These are phyloP conservation scores for Euphorbia tirucalli DNA, from an alignment of 345 rosid genomes.

Conservation along the genomic window DNA sequence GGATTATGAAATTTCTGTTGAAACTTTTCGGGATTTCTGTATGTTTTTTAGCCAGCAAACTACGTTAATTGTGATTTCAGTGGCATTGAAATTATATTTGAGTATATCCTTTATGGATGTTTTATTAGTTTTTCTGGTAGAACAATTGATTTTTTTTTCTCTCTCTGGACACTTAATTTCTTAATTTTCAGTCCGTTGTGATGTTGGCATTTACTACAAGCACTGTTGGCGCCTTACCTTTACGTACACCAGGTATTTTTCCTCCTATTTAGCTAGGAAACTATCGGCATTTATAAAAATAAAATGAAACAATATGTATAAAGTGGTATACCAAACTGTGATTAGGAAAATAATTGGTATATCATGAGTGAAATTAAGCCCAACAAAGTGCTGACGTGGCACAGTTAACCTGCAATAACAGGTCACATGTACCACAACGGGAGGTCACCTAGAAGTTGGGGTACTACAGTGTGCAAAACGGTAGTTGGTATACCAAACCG, in stretches of 20 bases:
- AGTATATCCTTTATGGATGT: background rate
- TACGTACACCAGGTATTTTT: slow-evolving; percentile 1
- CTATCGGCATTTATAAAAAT: background rate
- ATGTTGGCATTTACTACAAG: slow-evolving; percentile 9
- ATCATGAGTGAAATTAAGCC: too few relatives aligned
- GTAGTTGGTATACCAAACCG: too few relatives aligned
- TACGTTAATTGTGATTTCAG: background rate
- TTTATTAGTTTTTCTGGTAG: background rate
- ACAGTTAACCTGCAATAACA: too few relatives aligned
- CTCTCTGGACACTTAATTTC: background rate
- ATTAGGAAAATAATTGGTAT: too few relatives aligned
- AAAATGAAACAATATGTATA: too few relatives aligned
- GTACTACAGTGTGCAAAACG: too few relatives aligned
- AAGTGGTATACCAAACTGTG: too few relatives aligned
- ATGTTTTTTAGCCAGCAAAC: background rate
- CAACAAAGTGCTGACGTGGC: too few relatives aligned
- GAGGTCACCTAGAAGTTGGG: too few relatives aligned
- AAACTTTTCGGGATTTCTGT: background rate
- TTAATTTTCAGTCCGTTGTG: background rate
- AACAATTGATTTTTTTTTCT: background rate
- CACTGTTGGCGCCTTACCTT: slow-evolving; percentile 1
- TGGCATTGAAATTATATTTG: too few relatives aligned
- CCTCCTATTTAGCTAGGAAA: background rate
- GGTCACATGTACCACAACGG: background rate
- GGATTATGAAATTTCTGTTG: background rate